Evolutionary conservation across 1,284 basidiomycete genomes (phyloP).

Genomic region (Ganoderma boninense): DNA sequence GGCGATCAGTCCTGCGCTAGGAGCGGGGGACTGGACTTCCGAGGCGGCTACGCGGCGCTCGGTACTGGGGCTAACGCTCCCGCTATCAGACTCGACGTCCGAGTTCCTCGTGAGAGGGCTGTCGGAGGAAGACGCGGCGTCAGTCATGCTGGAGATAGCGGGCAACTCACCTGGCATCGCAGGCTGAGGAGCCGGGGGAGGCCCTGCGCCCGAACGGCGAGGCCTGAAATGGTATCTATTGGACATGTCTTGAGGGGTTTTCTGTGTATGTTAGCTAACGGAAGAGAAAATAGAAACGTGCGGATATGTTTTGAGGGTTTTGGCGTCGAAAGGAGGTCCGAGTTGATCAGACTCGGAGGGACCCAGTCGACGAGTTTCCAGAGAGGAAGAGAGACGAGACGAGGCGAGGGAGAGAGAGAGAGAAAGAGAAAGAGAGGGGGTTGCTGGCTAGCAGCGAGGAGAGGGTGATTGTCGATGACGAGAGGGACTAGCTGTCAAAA

Average conservation of each 20-base stretch:
- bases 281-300: neutral
- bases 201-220: neutral
- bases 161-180: neutral
- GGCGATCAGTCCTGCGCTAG: neutral
- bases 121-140: neutral
- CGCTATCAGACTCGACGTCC: neutral
- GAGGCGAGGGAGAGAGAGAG: neutral
- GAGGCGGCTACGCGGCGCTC: slow-evolving; percentile 1
- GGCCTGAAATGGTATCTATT: neutral
- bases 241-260: neutral
- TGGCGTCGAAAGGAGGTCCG: neutral
- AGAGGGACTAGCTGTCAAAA: slow-evolving; percentile 1
- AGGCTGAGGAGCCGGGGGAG: neutral
- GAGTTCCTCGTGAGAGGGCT: neutral
- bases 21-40: slow-evolving; percentile 1
- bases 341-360: slow-evolving; percentile 19
- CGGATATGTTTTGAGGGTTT: neutral
- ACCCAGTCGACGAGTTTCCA: neutral
- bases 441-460: neutral
- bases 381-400: neutral
- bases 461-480: neutral
- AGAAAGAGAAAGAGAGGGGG: neutral
- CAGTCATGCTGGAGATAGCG: neutral
- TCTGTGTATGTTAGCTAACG: neutral
- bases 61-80: neutral